Evolutionary conservation across 2,329 filamentous ascomycete genomes (phyloP).

Genomic region (Huntiella omanensis): DNA sequence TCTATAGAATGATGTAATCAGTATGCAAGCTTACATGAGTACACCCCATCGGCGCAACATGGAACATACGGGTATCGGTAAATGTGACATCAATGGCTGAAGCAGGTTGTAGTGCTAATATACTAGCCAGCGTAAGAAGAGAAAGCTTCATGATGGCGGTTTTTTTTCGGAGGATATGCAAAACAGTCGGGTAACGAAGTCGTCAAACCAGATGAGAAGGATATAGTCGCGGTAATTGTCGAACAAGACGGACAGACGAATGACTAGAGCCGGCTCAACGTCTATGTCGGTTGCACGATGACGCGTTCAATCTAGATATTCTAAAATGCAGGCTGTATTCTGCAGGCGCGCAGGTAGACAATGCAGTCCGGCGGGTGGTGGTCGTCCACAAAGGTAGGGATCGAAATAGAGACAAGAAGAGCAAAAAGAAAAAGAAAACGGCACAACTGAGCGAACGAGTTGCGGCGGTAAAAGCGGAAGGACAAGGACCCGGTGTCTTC

Average conservation of each 20-base stretch:
- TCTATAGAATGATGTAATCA: slow-evolving; percentile 17
- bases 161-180: not conserved
- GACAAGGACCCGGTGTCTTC: no score
- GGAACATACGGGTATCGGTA: slow-evolving; percentile 18
- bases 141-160: slow-evolving; percentile 9
- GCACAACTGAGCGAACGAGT: no score
- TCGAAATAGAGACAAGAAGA: no score
- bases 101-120: slow-evolving; percentile 7
- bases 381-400: no score
- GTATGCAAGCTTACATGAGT: no score
- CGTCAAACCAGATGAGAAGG: not conserved
- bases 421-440: no score
- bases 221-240: not conserved
- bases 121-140: slow-evolving; percentile 6
- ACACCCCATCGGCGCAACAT: no score
- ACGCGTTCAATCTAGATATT: not conserved
- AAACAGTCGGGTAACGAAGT: not conserved
- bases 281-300: no score
- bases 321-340: not conserved
- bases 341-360: no score
- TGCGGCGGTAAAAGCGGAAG: no score
- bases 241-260: not conserved
- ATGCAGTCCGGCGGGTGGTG: no score
- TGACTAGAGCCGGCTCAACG: no score
- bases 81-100: slow-evolving; percentile 10